Base-by-base conservation (phyloP, 1,284 basidiomycete species). In the Ustilago curta region DNA sequence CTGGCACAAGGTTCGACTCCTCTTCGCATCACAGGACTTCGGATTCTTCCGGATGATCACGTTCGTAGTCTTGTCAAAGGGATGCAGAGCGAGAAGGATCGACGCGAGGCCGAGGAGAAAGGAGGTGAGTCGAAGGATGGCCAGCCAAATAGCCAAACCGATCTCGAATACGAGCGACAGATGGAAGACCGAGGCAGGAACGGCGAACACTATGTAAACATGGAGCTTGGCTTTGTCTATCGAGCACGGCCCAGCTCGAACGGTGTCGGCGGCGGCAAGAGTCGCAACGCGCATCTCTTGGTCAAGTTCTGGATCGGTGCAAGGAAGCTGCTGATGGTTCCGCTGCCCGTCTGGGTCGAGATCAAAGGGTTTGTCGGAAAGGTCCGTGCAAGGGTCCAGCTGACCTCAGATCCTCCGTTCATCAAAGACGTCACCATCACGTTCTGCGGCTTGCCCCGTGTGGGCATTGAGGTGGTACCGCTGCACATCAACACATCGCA, bases 261-360 rank as follows among this genome's bases (percentile, higher is more conserved):
- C 16, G 51, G 42, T 4, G 54, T 77, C 11, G 63, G 70, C n/a
- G 63, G 70, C 21, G 63, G 59, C 29, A 70, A 69, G 48, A 60
- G 53, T 43, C 56, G 60, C 12, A 79, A 79, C 37, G 76, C 77
- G 1, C 75, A 75, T 45, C 56, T 77, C 2, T 50, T 76, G 37
- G 76, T 79, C 55, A 66, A 75, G 16, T 79, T 79, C 56, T 77
- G 61, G 63, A 35, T 79, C 39, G 77, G 77, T 21, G 58, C 64
- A 2, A 48, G 65, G 19, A 79, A 79, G 47, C 43, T 68, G 2
- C 44, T 57, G 18, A 67, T 64, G 43, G 19, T 79, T 1, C 77
- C 77, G 1, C 43, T 79, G n/a, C 76, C 77, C 5, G 77, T 79
- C 19, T 77, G 68, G 71, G 77, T 79, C 21, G 77, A 79, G 60